phyloP scores from a whole-genome alignment of 2,329 filamentous ascomycete genomes.

The Aspergillus sp. region DNA sequence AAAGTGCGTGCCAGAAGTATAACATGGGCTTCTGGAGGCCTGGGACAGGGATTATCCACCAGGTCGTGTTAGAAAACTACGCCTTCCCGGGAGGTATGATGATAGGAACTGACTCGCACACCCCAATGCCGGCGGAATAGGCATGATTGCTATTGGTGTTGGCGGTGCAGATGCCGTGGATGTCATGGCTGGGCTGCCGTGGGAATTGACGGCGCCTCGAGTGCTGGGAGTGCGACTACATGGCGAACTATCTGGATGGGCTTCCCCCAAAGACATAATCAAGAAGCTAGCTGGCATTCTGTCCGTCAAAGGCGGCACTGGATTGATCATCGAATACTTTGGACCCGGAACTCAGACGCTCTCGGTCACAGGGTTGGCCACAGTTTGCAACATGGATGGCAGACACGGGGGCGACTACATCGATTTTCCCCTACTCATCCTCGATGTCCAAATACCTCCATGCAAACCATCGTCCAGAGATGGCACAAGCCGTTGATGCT shows the following conservation, averaged over 20 bases:
- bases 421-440: slow-evolving; percentile 95
- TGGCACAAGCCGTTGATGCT: slow-evolving; percentile 78
- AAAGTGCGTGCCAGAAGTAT: slow-evolving; percentile 93
- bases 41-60: slow-evolving; percentile 98
- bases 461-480: slow-evolving; percentile 82
- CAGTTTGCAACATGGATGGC: slow-evolving; percentile 65
- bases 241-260: slow-evolving; percentile 83
- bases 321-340: slow-evolving; percentile 58
- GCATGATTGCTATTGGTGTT: slow-evolving; percentile 90
- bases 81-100: slow-evolving; percentile 97
- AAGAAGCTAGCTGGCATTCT: slow-evolving; percentile 94
- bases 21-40: slow-evolving; percentile 99
- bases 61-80: slow-evolving; percentile 98
- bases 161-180: slow-evolving; percentile 98
- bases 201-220: slow-evolving; percentile 98
- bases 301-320: slow-evolving; percentile 96
- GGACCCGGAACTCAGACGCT: slow-evolving; percentile 67
- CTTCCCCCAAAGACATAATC: slow-evolving; percentile 94
- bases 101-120: slow-evolving; percentile 97
- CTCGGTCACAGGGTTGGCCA: slow-evolving; percentile 80
- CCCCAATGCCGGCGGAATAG: slow-evolving; percentile 92
- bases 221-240: slow-evolving; percentile 94
- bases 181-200: slow-evolving; percentile 93
- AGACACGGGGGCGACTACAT: slow-evolving; percentile 70
- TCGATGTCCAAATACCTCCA: slow-evolving; percentile 93